Conservation (phyloP, 1,284 basidiomycete species). For the Rhodotorula sp. region DNA sequence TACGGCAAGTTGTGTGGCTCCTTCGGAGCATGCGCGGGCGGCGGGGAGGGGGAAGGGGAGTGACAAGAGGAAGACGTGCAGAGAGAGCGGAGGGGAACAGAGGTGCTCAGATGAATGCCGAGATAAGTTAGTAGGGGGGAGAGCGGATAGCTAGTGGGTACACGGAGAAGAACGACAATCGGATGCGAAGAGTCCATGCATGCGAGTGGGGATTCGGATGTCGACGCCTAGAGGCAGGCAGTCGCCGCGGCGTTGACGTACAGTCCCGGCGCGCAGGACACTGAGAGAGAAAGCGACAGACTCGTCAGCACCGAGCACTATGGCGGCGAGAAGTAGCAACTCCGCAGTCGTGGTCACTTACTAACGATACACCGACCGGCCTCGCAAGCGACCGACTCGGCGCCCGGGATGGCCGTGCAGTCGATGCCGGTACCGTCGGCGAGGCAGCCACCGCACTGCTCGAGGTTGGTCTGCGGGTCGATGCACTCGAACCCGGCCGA, state of each 20-base stretch:
- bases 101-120: not conserved
- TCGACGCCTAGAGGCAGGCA: constrained; percentile 22
- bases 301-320: not conserved
- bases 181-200: not conserved
- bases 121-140: not conserved
- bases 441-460: constrained; percentile 68
- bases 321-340: no score
- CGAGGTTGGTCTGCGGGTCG: constrained; percentile 50
- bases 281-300: not conserved
- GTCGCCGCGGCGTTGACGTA: constrained; percentile 28
- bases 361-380: constrained; percentile 41
- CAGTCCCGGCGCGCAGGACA: constrained; percentile 32
- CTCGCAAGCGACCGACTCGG: constrained; percentile 65
- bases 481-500: constrained; percentile 48
- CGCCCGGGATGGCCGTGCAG: constrained; percentile 65
- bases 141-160: not conserved
- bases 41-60: constrained; percentile 1
- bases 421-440: constrained; percentile 63
- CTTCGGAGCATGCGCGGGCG: constrained; percentile 12
- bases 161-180: not conserved
- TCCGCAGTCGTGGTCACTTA: constrained; percentile 10
- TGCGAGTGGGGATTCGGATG: no score
- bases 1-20: not conserved
- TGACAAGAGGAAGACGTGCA: not conserved
- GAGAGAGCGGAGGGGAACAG: not conserved